These are phyloP conservation scores for Candida nanaspora DNA, from an alignment of 805 yeast genomes.

Conservation along the genomic window DNA sequence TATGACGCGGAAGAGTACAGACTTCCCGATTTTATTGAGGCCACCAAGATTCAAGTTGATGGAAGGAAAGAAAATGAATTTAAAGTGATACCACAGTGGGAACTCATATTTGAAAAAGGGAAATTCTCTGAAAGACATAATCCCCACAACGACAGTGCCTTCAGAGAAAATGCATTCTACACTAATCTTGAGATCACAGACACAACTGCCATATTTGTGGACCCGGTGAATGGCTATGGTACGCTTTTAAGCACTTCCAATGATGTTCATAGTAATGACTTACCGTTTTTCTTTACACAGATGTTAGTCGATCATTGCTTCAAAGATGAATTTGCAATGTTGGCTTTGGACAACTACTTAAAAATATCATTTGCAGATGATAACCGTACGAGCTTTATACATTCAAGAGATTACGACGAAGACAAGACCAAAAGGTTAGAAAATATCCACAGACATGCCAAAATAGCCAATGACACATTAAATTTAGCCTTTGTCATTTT, in stretches of 20 bases:
- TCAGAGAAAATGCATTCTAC: conserved; percentile 13
- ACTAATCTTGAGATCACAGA: conserved; percentile 12
- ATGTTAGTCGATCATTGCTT: conserved; percentile 23
- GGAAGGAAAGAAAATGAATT: conserved; percentile 25
- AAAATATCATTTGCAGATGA: conserved; percentile 3
- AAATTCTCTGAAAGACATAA: conserved; percentile 1
- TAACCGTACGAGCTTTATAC: neutral
- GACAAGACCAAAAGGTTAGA: neutral
- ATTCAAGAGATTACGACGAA: neutral
- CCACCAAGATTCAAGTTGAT: conserved; percentile 40
- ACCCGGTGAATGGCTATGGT: conserved; percentile 15
- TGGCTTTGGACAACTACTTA: conserved; percentile 16
- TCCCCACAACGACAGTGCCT: conserved; percentile 1
- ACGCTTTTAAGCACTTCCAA: conserved; percentile 28
- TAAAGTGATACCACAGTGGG: neutral
- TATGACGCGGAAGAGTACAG: conserved; percentile 36
- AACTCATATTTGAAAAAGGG: neutral
- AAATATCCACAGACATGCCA: neutral
- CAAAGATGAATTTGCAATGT: conserved; percentile 17
- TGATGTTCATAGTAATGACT: conserved; percentile 38
- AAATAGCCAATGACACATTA: neutral
- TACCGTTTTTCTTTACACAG: conserved; percentile 44
- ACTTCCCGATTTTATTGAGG: conserved; percentile 63
- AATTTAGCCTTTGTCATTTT: conserved; percentile 7
- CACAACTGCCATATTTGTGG: conserved; percentile 21